phyloP scores from a whole-genome alignment of 805 yeast species.

The Phaffomyces thermotolerans region DNA sequence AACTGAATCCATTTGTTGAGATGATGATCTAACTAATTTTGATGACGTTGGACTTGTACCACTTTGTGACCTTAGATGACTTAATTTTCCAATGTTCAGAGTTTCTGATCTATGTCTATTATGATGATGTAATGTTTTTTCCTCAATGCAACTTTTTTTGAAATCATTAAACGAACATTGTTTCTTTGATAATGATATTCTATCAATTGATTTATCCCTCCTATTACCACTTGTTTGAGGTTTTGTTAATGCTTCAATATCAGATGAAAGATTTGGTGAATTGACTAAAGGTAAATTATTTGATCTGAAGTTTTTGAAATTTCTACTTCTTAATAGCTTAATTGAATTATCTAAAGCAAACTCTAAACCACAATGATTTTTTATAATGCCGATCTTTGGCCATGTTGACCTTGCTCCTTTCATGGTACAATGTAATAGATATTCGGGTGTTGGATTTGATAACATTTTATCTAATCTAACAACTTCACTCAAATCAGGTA shows the following conservation, averaged over 20 bases:
- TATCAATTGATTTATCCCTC: not conserved
- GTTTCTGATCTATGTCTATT: conserved; percentile 23
- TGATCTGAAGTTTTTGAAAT: conserved; percentile 33
- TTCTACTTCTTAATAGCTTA: conserved; percentile 52
- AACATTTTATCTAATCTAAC: conserved; percentile 56
- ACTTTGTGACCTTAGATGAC: conserved; percentile 8
- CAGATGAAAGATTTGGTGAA: conserved; percentile 13
- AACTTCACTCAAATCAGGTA: conserved; percentile 62
- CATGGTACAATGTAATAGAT: conserved; percentile 57
- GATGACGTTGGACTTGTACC: not conserved
- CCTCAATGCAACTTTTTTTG: not conserved
- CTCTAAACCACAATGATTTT: conserved; percentile 87
- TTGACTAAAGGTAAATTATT: conserved; percentile 17
- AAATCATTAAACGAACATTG: conserved; percentile 5
- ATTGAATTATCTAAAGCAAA: conserved; percentile 80
- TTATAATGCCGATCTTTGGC: conserved; percentile 82
- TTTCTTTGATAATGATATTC: not conserved
- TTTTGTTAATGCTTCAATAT: not conserved
- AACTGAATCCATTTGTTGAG: not conserved
- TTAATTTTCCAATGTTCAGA: conserved; percentile 12
- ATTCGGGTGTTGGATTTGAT: conserved; percentile 76
- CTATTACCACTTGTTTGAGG: not conserved
- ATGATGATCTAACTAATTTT: not conserved
- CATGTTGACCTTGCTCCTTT: conserved; percentile 91
- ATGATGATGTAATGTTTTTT: conserved; percentile 14